Percentiles rank a stretch among this genome's conserved stretches.
phyloP scores from a whole-genome alignment of 139 green algal genomes.

The Ostreobium quekettii region DNA sequence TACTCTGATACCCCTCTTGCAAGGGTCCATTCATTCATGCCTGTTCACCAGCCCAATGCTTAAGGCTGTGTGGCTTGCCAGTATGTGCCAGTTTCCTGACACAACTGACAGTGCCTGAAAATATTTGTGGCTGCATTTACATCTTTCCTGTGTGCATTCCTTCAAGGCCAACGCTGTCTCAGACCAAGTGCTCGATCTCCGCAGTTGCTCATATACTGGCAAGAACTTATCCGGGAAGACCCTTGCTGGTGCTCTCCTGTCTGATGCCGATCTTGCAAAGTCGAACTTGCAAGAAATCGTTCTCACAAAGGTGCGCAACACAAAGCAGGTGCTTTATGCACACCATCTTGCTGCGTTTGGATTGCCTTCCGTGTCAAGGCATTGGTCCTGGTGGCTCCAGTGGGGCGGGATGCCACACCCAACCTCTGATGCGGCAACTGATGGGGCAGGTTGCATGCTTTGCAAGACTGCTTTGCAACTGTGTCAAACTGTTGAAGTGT shows the following conservation, averaged over 20 bases:
- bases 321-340: neutral
- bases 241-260: constrained; percentile 80
- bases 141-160: too few relatives aligned
- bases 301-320: constrained; percentile 17
- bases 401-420: neutral
- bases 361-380: too few relatives aligned
- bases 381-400: neutral
- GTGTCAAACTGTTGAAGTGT: too few relatives aligned
- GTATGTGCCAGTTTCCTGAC: too few relatives aligned
- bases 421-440: neutral
- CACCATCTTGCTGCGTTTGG: constrained; percentile 3
- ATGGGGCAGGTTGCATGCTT: too few relatives aligned
- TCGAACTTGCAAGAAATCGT: constrained; percentile 48
- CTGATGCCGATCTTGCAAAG: constrained; percentile 51
- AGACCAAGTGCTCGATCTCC: constrained; percentile 85
- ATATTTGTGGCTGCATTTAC: too few relatives aligned
- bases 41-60: too few relatives aligned
- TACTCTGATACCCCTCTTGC: too few relatives aligned
- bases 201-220: constrained; percentile 61
- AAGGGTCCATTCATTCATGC: too few relatives aligned
- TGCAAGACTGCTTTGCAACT: neutral
- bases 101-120: too few relatives aligned
- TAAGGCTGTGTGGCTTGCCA: too few relatives aligned
- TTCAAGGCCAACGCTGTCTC: constrained; percentile 93
- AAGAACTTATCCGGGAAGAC: constrained; percentile 69